A percentile compares a stretch with the other conserved stretches of the same genome.
Conservation (phyloP, 202 grass and related monocot species). For the Musa balbisiana region DNA sequence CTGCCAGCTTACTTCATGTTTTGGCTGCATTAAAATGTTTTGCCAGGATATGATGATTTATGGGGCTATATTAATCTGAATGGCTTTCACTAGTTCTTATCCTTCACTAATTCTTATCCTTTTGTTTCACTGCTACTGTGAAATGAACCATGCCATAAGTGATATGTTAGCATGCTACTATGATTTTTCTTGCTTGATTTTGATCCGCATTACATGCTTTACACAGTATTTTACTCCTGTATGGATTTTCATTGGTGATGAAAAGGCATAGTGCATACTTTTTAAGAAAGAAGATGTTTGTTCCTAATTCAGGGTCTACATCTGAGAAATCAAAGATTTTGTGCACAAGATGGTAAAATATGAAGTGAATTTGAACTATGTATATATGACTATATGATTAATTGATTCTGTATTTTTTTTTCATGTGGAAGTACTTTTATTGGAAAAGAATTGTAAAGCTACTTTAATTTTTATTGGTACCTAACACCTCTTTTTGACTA, state of each 20-base stretch:
- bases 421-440: not conserved
- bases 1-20: not conserved
- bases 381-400: not conserved
- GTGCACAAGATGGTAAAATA: not conserved
- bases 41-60: not conserved
- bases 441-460: not conserved
- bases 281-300: not conserved
- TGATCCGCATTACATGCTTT: no score
- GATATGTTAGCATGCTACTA: no score
- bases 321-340: not conserved
- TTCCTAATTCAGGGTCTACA: not conserved
- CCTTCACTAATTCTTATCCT: not conserved
- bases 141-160: no score
- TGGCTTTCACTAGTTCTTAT: not conserved
- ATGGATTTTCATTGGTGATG: not conserved
- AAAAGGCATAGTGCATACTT: not conserved
- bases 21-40: not conserved
- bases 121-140: no score
- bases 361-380: not conserved
- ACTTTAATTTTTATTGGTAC: not conserved
- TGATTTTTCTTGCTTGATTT: no score
- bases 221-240: no score
- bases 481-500: constrained; percentile 9
- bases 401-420: not conserved
- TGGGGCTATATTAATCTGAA: not conserved